Evolutionary conservation across 768 basidiomycete genomes (phyloP).

Genomic region (Kwoniella sp.): DNA sequence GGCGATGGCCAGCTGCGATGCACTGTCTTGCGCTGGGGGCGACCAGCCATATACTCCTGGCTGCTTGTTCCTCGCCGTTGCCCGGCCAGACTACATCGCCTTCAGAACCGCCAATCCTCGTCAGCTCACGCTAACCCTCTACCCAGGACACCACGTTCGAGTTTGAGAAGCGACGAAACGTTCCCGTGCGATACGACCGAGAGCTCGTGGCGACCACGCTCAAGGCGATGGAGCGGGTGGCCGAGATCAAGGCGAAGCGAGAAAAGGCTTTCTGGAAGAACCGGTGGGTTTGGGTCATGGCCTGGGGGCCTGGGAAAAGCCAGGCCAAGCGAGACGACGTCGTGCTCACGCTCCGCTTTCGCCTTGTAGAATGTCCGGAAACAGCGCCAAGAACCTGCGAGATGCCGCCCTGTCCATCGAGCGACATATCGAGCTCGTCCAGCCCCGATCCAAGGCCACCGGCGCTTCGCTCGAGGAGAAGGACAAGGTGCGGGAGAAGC

Average conservation of each 20-base stretch:
- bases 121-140: too few species aligned
- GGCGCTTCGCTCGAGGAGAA: conserved; percentile 53
- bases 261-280: conserved; percentile 96
- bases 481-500: conserved; percentile 66
- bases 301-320: too few species aligned
- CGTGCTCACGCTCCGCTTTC: background rate
- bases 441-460: conserved; percentile 46
- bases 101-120: too few species aligned
- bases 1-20: too few species aligned
- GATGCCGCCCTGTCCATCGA: conserved; percentile 64
- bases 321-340: too few species aligned
- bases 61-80: too few species aligned
- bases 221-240: conserved; percentile 91
- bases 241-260: conserved; percentile 82
- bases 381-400: conserved; percentile 60
- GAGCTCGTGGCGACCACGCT: conserved; percentile 87
- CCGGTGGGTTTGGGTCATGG: conserved; percentile 47
- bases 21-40: too few species aligned
- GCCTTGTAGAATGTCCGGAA: conserved; percentile 68
- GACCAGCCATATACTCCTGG: too few species aligned
- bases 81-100: too few species aligned
- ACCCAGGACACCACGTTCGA: conserved; percentile 98
- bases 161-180: conserved; percentile 97
- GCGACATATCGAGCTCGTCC: conserved; percentile 52
- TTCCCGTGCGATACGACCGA: conserved; percentile 94